A percentile compares a stretch with the other conserved stretches of the same genome.
phyloP scores from a whole-genome alignment of 768 basidiomycete genomes.

The Dacryopinax spathularia region DNA sequence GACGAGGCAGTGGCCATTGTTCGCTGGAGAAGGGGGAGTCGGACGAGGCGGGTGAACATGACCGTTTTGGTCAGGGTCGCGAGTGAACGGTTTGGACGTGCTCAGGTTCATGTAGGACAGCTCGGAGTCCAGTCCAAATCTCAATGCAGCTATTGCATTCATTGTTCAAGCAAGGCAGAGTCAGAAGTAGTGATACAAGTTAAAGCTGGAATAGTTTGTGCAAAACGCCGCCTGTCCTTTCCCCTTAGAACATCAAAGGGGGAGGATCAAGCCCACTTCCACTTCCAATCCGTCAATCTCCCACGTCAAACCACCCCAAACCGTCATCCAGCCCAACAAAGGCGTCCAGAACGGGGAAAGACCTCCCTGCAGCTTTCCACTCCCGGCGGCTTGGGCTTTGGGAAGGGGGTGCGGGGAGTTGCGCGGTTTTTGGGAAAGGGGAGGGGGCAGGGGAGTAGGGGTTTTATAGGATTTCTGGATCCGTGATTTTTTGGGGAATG shows the following conservation, averaged over 20 bases:
- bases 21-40: not conserved
- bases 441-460: too few relatives aligned
- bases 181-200: not conserved
- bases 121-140: not conserved
- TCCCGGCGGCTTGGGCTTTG: not conserved
- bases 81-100: not conserved
- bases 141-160: not conserved
- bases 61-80: not conserved
- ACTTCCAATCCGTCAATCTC: not conserved
- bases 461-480: too few relatives aligned
- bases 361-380: not conserved
- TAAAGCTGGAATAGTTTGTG: not conserved
- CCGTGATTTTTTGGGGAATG: too few relatives aligned
- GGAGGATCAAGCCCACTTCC: not conserved
- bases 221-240: not conserved
- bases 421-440: not conserved
- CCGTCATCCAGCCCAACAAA: not conserved
- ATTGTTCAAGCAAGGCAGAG: too few relatives aligned
- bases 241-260: not conserved
- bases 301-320: constrained; percentile 1
- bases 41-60: constrained; percentile 1
- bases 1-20: not conserved
- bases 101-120: not conserved
- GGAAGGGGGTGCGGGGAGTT: not conserved
- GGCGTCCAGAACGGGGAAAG: constrained; percentile 1